These are phyloP conservation scores for Byssochlamys sp. DNA, from an alignment of 2,329 filamentous ascomycete species.

Conservation along the genomic window DNA sequence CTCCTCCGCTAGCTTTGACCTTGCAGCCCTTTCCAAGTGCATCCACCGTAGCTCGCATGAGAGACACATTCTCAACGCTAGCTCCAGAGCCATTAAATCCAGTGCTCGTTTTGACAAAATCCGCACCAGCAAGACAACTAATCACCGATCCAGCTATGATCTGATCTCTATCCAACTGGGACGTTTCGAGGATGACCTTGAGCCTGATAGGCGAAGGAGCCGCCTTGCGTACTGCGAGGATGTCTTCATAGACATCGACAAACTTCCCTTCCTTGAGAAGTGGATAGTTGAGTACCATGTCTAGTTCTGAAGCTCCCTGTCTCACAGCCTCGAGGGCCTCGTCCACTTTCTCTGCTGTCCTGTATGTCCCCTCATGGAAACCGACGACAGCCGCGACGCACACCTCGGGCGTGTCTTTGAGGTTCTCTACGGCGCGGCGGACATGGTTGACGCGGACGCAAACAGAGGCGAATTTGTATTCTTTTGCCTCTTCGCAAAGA, in stretches of 20 bases:
- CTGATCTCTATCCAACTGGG: constrained; percentile 39
- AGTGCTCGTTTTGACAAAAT: constrained; percentile 54
- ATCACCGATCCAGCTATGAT: constrained; percentile 47
- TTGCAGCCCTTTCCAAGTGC: constrained; percentile 33
- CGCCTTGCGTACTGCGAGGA: constrained; percentile 42
- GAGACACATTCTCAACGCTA: constrained; percentile 41
- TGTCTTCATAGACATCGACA: constrained; percentile 43
- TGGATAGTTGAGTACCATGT: constrained; percentile 50
- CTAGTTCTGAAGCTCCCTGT: constrained; percentile 47
- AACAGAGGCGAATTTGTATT: constrained; percentile 38
- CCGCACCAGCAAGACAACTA: constrained; percentile 43
- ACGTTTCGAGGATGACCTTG: constrained; percentile 54
- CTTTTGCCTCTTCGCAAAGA: constrained; percentile 47
- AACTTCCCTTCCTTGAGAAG: constrained; percentile 39
- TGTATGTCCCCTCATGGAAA: constrained; percentile 51
- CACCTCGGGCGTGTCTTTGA: constrained; percentile 36
- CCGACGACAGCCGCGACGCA: constrained; percentile 50
- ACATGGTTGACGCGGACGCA: constrained; percentile 49
- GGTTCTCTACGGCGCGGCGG: constrained; percentile 38
- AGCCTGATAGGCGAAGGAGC: constrained; percentile 34
- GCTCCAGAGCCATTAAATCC: constrained; percentile 50
- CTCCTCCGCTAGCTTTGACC: constrained; percentile 52
- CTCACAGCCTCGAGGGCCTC: constrained; percentile 43
- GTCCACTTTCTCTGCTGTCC: constrained; percentile 41
- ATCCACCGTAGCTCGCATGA: constrained; percentile 45